These are phyloP conservation scores for Nelumbo lutea DNA, from an alignment of 164 flowering plant genomes.

Conservation along the genomic window DNA sequence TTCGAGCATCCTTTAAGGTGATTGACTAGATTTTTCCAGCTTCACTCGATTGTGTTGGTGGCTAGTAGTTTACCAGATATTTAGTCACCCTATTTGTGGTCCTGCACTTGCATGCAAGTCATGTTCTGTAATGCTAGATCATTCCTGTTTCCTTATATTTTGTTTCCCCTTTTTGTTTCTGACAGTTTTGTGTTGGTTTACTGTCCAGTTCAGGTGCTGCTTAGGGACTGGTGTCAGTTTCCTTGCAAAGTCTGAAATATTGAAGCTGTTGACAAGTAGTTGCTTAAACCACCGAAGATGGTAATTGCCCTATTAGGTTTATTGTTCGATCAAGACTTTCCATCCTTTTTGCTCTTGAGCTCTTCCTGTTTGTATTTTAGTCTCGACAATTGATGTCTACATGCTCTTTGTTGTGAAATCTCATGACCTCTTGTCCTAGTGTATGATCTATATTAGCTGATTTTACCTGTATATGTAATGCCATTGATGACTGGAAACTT, in stretches of 20 bases:
- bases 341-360: too few species aligned
- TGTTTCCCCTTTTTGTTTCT: slow-evolving; percentile 4
- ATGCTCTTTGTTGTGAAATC: slow-evolving; percentile 2
- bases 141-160: background rate
- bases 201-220: background rate
- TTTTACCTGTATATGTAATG: background rate
- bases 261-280: background rate
- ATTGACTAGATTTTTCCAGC: too few species aligned
- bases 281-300: background rate
- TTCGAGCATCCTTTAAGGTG: too few species aligned
- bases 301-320: slow-evolving; percentile 1
- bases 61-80: too few species aligned
- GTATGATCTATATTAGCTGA: background rate
- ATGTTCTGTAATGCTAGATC: too few species aligned
- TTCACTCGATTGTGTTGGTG: too few species aligned
- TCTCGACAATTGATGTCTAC: background rate
- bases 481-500: background rate
- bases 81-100: too few species aligned
- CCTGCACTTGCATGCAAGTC: too few species aligned
- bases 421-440: background rate
- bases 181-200: background rate
- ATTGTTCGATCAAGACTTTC: background rate
- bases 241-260: background rate
- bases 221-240: background rate
- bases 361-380: slow-evolving; percentile 4